phyloP scores from a whole-genome alignment of 192 early-diverging fungal species.

The Backusella circina region DNA sequence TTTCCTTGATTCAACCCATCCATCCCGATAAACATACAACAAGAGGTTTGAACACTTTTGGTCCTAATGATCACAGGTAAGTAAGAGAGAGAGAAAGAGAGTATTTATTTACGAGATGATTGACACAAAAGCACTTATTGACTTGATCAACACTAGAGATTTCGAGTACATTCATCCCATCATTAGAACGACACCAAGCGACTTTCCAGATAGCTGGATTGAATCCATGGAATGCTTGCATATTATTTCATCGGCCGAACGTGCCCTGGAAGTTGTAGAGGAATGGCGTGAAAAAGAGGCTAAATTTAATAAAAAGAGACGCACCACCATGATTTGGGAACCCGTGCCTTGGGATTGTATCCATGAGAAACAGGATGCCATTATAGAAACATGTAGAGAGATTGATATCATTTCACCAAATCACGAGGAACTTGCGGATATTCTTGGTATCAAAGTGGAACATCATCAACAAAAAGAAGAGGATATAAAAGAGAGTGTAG shows the following conservation, averaged over 20 bases:
- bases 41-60: conserved; percentile 38
- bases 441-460: conserved; percentile 28
- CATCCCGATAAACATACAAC: conserved; percentile 31
- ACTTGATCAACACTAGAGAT: conserved; percentile 6
- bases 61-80: conserved; percentile 32
- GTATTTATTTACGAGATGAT: neutral
- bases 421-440: conserved; percentile 39
- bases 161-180: conserved; percentile 37
- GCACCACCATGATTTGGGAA: conserved; percentile 41
- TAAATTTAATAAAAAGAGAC: neutral
- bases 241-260: conserved; percentile 33
- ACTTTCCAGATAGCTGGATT: conserved; percentile 35
- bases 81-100: too few relatives aligned
- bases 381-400: neutral
- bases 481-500: conserved; percentile 1
- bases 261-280: conserved; percentile 21
- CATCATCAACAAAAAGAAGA: too few relatives aligned
- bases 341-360: conserved; percentile 34
- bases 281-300: conserved; percentile 25
- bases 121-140: neutral
- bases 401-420: conserved; percentile 40
- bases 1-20: conserved; percentile 16
- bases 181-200: conserved; percentile 28
- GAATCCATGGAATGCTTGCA: conserved; percentile 27
- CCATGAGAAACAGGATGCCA: conserved; percentile 14